Percentiles rank a stretch among this genome's conserved stretches.
Conservation (phyloP, 2,329 filamentous ascomycete species). For the Fusarium tjaetaba region DNA sequence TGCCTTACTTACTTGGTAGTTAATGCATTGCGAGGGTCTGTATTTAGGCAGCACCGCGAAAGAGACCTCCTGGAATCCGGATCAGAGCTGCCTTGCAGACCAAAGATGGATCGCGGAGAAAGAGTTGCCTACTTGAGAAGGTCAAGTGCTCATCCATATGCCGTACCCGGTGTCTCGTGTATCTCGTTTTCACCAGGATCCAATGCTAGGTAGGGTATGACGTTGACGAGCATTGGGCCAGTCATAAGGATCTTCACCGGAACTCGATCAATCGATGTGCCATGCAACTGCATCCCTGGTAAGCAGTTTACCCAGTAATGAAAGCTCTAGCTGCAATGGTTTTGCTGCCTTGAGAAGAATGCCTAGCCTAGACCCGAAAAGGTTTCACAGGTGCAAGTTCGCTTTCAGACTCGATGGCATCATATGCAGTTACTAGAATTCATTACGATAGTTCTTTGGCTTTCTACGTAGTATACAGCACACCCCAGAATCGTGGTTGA, state of each 20-base stretch:
- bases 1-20: neutral
- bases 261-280: slow-evolving; percentile 1
- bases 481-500: neutral
- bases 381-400: slow-evolving; percentile 1
- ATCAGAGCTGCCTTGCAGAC: slow-evolving; percentile 17
- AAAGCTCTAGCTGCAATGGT: neutral
- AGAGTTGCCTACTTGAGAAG: slow-evolving; percentile 14
- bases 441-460: slow-evolving; percentile 3
- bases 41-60: neutral
- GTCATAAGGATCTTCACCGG: slow-evolving; percentile 19
- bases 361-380: slow-evolving; percentile 16
- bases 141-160: slow-evolving; percentile 13
- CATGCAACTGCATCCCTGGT: neutral
- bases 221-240: slow-evolving; percentile 6
- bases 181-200: neutral
- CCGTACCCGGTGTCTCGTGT: slow-evolving; percentile 24
- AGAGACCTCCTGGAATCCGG: neutral
- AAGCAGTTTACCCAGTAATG: neutral
- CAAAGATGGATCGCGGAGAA: slow-evolving; percentile 11
- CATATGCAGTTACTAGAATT: neutral
- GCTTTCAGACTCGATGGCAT: neutral
- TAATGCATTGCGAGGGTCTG: neutral
- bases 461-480: neutral
- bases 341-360: neutral
- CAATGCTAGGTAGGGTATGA: slow-evolving; percentile 10